These are phyloP conservation scores for Purpureocillium takamizusanense DNA, from an alignment of 2,329 filamentous ascomycete genomes.

Conservation along the genomic window DNA sequence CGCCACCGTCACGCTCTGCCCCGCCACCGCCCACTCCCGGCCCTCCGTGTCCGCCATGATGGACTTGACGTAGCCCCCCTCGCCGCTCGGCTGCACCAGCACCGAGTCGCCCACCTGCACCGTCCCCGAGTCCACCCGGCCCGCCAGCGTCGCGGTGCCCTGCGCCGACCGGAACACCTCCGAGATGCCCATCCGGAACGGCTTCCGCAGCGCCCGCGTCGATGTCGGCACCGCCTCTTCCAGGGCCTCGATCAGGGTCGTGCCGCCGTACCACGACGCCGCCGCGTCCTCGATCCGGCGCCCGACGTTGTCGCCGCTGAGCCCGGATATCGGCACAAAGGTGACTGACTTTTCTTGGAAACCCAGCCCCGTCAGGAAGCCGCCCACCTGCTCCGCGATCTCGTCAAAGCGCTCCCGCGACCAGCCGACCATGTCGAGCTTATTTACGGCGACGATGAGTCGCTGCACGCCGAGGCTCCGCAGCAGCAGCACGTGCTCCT, in stretches of 20 bases:
- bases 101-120: constrained; percentile 78
- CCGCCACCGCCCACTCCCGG: constrained; percentile 84
- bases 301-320: constrained; percentile 81
- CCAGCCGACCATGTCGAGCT: constrained; percentile 84
- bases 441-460: constrained; percentile 88
- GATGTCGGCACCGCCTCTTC: constrained; percentile 70
- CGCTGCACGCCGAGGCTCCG: constrained; percentile 85
- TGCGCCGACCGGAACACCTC: constrained; percentile 79
- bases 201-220: constrained; percentile 59
- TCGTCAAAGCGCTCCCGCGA: constrained; percentile 73
- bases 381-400: constrained; percentile 72
- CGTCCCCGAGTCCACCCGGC: constrained; percentile 75
- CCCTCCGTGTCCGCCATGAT: constrained; percentile 67
- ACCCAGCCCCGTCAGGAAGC: constrained; percentile 73
- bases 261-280: constrained; percentile 71
- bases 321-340: constrained; percentile 83
- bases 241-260: constrained; percentile 73
- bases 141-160: constrained; percentile 76
- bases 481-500: constrained; percentile 83
- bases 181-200: constrained; percentile 76
- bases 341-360: constrained; percentile 74
- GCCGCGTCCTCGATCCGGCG: constrained; percentile 43
- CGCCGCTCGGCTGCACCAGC: constrained; percentile 69
- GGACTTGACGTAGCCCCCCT: constrained; percentile 72
- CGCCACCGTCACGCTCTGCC: constrained; percentile 80